Percentiles rank a stretch among this genome's conserved stretches.
phyloP scores from a whole-genome alignment of 805 yeast species.

The Suhomyces sp. region DNA sequence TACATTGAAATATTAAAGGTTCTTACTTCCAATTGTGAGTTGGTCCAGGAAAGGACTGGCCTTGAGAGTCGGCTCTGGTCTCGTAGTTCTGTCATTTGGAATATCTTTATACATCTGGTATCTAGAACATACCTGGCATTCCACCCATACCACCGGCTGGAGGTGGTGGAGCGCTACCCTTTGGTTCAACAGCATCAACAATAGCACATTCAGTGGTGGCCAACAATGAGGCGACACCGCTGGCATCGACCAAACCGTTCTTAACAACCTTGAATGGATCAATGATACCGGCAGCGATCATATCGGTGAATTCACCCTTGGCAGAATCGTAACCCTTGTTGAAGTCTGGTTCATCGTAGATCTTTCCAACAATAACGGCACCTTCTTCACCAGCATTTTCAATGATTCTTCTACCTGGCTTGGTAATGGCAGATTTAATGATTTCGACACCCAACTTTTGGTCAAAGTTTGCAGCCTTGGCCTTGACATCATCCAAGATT shows the following conservation, averaged over 20 bases:
- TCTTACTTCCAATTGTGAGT: background rate
- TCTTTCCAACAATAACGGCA: slow-evolving; percentile 91
- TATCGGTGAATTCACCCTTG: slow-evolving; percentile 90
- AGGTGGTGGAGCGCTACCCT: slow-evolving; percentile 52
- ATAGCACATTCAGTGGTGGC: slow-evolving; percentile 99
- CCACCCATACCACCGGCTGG: slow-evolving; percentile 56
- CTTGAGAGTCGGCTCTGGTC: too few species aligned
- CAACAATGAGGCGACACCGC: slow-evolving; percentile 94
- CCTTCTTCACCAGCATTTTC: slow-evolving; percentile 99
- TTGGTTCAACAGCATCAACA: slow-evolving; percentile 90
- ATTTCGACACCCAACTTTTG: slow-evolving; percentile 94
- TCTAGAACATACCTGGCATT: slow-evolving; percentile 41
- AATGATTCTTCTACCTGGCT: slow-evolving; percentile 93
- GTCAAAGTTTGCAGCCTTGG: slow-evolving; percentile 78
- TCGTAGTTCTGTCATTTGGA: too few species aligned
- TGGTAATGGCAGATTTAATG: slow-evolving; percentile 87
- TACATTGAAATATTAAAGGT: background rate
- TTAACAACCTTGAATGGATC: slow-evolving; percentile 98
- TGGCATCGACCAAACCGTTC: slow-evolving; percentile 92
- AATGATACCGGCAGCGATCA: slow-evolving; percentile 95
- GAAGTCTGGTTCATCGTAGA: slow-evolving; percentile 68
- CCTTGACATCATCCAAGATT: slow-evolving; percentile 65
- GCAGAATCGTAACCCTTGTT: slow-evolving; percentile 89
- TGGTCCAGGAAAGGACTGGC: too few species aligned
- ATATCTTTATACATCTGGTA: too few species aligned